Percentiles rank a stretch among this genome's conserved stretches.
Evolutionary conservation across 108 stramenopile genomes (phyloP).

Genomic region (Cyclotella cryptica): DNA sequence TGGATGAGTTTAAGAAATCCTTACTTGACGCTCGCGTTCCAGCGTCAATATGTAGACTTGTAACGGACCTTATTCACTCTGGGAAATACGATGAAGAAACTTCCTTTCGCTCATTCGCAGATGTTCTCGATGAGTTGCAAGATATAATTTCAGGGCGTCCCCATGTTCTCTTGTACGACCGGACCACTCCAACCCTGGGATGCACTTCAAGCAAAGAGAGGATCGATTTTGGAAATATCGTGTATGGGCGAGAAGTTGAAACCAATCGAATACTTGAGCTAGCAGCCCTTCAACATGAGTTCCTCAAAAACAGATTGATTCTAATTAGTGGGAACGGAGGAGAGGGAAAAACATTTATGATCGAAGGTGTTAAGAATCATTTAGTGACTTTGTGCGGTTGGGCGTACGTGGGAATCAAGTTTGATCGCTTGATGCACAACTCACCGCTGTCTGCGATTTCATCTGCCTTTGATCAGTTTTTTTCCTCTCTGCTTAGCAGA

Average conservation of each 20-base stretch:
- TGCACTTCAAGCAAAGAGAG: too few species aligned
- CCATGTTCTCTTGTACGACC: background rate
- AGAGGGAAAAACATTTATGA: background rate
- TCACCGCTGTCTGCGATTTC: slow-evolving; percentile 13
- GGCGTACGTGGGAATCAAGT: slow-evolving; percentile 7
- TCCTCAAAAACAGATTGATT: background rate
- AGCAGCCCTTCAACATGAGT: background rate
- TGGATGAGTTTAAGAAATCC: background rate
- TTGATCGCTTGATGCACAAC: slow-evolving; percentile 5
- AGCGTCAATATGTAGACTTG: slow-evolving; percentile 1
- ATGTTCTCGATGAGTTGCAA: background rate
- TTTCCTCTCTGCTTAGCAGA: background rate
- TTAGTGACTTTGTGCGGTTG: background rate
- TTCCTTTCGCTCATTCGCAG: background rate
- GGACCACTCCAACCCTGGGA: too few species aligned
- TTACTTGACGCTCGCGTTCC: background rate
- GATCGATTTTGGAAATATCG: slow-evolving; percentile 4
- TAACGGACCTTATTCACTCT: background rate
- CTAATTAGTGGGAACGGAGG: background rate
- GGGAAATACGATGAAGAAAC: background rate
- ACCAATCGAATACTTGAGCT: background rate
- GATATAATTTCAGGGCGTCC: background rate
- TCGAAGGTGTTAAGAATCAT: background rate
- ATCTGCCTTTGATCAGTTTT: slow-evolving; percentile 14
- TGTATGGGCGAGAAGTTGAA: background rate